Conservation (phyloP, 306 rosid species). For the Casuarina cunninghamiana region DNA sequence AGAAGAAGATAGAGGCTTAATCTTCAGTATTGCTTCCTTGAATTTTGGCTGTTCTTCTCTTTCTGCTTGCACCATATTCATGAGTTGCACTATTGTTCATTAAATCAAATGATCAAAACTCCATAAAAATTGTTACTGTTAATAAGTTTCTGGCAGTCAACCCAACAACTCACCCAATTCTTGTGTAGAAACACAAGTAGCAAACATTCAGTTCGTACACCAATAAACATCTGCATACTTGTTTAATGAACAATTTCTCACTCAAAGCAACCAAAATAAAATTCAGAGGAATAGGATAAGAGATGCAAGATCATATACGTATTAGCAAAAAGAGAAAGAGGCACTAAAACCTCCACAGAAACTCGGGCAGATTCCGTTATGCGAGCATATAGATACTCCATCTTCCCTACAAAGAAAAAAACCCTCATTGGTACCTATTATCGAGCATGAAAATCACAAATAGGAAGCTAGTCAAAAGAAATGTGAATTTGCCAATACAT, state of each 20-base stretch:
- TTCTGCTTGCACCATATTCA: not conserved
- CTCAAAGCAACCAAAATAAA: not conserved
- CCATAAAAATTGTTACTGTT: not conserved
- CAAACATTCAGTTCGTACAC: not conserved
- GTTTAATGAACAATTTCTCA: not conserved
- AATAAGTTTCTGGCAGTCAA: not conserved
- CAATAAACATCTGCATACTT: not conserved
- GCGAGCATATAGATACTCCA: constrained; percentile 79
- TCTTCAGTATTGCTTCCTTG: not conserved
- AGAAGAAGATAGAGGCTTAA: not conserved
- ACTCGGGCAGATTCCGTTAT: constrained; percentile 70
- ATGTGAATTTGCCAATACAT: not conserved
- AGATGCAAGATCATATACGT: constrained; percentile 4
- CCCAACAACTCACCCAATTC: not conserved
- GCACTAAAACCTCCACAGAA: constrained; percentile 65
- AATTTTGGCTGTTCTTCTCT: not conserved
- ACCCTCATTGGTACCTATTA: constrained; percentile 20
- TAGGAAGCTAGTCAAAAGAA: not conserved
- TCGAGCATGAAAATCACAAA: not conserved
- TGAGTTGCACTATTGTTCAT: not conserved
- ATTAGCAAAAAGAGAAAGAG: constrained; percentile 5
- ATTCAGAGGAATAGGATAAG: not conserved
- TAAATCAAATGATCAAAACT: not conserved
- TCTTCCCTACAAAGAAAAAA: constrained; percentile 74
- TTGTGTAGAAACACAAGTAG: not conserved